Evolutionary conservation across 1,284 basidiomycete species (phyloP).

Genomic region (Cutaneotrichosporon daszewskae): DNA sequence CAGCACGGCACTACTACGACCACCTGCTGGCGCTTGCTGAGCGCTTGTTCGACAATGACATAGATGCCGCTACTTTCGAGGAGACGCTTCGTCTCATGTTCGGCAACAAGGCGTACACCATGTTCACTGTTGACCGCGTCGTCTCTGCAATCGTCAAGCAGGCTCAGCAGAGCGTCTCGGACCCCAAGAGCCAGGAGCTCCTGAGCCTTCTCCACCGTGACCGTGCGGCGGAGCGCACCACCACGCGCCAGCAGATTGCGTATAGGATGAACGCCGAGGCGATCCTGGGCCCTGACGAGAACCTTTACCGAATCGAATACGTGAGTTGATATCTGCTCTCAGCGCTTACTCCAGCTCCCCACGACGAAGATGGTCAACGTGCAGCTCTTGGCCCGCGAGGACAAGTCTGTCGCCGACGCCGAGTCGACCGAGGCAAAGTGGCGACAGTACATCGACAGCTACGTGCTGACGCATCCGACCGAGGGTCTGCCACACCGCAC

Average conservation of each 20-base stretch:
- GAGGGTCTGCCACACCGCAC: conserved; percentile 53
- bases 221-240: conserved; percentile 55
- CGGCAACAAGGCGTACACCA: conserved; percentile 85
- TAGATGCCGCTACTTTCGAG: conserved; percentile 85
- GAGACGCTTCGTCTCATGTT: conserved; percentile 96
- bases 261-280: conserved; percentile 76
- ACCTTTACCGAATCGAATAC: conserved; percentile 88
- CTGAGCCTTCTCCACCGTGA: conserved; percentile 74
- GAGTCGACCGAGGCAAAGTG: conserved; percentile 75
- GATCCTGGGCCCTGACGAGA: conserved; percentile 80
- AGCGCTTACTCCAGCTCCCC: conserved; percentile 54
- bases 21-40: conserved; percentile 89
- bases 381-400: conserved; percentile 84
- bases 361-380: conserved; percentile 67
- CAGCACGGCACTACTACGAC: conserved; percentile 67
- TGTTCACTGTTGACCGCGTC: conserved; percentile 91
- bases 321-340: conserved; percentile 51
- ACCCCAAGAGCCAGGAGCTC: conserved; percentile 77
- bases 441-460: conserved; percentile 86
- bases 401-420: conserved; percentile 77
- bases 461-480: conserved; percentile 57
- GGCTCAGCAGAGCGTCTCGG: conserved; percentile 70
- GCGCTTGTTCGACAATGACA: conserved; percentile 85
- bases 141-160: conserved; percentile 82
- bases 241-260: conserved; percentile 78